These are phyloP conservation scores for Fraxinus baroniana DNA, from an alignment of 305 asterid genomes.

Conservation along the genomic window DNA sequence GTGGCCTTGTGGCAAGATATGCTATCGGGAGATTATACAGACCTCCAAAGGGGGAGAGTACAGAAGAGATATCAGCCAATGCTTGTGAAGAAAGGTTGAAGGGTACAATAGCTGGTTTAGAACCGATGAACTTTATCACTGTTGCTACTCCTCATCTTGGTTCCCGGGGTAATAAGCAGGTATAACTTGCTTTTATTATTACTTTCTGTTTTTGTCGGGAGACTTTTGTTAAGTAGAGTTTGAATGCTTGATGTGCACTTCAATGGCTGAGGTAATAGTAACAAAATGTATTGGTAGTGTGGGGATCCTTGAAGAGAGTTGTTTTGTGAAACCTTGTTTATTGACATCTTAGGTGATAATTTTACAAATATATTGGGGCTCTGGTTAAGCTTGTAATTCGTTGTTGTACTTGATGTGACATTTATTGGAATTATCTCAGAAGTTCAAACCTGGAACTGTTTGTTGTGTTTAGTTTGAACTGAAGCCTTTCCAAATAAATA, in stretches of 20 bases:
- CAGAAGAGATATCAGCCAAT: slow-evolving; percentile 37
- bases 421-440: neutral
- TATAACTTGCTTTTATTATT: slow-evolving; percentile 18
- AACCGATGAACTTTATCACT: slow-evolving; percentile 77
- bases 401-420: neutral
- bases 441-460: neutral
- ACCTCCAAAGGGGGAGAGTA: slow-evolving; percentile 46
- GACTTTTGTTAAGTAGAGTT: neutral
- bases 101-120: slow-evolving; percentile 78
- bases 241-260: neutral
- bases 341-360: neutral
- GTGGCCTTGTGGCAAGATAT: slow-evolving; percentile 95
- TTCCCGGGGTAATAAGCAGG: slow-evolving; percentile 98
- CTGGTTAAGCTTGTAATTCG: neutral
- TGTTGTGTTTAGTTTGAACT: neutral
- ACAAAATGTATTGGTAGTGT: neutral
- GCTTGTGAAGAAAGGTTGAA: slow-evolving; percentile 43
- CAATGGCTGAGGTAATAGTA: neutral
- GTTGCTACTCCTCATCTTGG: slow-evolving; percentile 99
- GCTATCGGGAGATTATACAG: slow-evolving; percentile 75
- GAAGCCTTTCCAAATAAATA: neutral
- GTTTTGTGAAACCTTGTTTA: neutral
- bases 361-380: neutral
- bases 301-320: neutral
- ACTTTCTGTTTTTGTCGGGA: slow-evolving; percentile 6